These are phyloP conservation scores for Thielaviopsis cerberus DNA, from an alignment of 2,329 filamentous ascomycete species.

Conservation along the genomic window DNA sequence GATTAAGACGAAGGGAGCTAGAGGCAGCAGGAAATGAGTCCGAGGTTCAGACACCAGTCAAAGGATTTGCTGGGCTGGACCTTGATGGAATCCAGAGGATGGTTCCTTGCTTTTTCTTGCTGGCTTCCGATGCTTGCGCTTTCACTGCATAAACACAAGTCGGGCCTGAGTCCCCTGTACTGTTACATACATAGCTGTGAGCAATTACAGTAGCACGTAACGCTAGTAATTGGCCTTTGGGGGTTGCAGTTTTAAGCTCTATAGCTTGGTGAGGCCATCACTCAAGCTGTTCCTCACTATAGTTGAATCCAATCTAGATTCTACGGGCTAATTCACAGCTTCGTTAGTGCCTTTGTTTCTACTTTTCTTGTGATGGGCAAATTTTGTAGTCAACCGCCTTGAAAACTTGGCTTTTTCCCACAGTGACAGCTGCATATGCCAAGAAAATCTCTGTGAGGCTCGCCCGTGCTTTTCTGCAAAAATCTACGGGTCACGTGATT, in stretches of 20 bases:
- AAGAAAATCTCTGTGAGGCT: not conserved
- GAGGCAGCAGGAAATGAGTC: not conserved
- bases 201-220: no score
- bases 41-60: not conserved
- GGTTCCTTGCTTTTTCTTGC: not conserved
- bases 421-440: not conserved
- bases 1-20: not conserved
- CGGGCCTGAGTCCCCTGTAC: no score
- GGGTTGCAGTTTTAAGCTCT: no score
- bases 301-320: no score
- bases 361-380: not conserved
- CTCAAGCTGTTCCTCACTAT: no score
- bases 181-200: no score
- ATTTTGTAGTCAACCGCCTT: not conserved
- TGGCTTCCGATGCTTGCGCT: not conserved
- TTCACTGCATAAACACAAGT: not conserved
- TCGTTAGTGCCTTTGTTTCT: not conserved
- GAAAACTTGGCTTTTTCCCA: not conserved
- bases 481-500: not conserved
- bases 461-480: not conserved
- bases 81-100: not conserved
- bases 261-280: no score
- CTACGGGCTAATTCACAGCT: no score
- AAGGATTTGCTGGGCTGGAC: no score
- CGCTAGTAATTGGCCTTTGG: no score